Base-by-base conservation (phyloP, 257 asterid species). In the Agastache rugosa region DNA sequence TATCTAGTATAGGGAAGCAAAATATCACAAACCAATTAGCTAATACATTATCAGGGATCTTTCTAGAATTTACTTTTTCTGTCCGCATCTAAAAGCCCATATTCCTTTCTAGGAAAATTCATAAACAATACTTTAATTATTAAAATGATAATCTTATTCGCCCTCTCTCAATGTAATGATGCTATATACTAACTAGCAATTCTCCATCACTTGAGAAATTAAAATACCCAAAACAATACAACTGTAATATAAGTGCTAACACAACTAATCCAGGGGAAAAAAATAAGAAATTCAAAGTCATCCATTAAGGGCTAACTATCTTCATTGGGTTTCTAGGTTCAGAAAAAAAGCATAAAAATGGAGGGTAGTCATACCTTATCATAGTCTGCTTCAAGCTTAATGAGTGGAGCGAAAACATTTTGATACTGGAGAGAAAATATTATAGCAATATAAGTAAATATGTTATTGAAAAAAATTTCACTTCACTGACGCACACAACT, bases 331-430 rank as follows among this genome's bases (percentile, higher is more conserved):
- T 41, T 63, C 9, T 37, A 5, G 20, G 11, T 31, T 35, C 71
- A 34, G 45, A 31, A 31, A n/a, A 37, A 73, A 41, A 45, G 29
- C 66, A 73, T 35, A 55, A 41, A 50, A 23, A 23, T 3, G 19
- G 50, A 29, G 34, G 29, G 71, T 27, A 37, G 17, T 0, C 70
- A 65, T 85, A 95, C 99, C 98, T 95, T 95, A 77, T 95, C 99
- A 75, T 95, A 95, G 83, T 95, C 98, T 69, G 99, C 99, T 84
- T 95, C 99, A 59, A 95, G 99, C 87, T 95, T 95, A 87, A 95
- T 92, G 65, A 95, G 88, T 60, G 98, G 99, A 14, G 99, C 99
- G 53, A 95, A 95, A 75, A 95, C 97, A 85, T 95, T 95, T 95
- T 95, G 98, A 77, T 95, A 95, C 99, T 95, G 90, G 69, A 85